Percentiles rank a stretch among this genome's conserved stretches.
These are phyloP conservation scores for Thraustochytrium sp. DNA, from an alignment of 352 stramenopile genomes.

Conservation along the genomic window DNA sequence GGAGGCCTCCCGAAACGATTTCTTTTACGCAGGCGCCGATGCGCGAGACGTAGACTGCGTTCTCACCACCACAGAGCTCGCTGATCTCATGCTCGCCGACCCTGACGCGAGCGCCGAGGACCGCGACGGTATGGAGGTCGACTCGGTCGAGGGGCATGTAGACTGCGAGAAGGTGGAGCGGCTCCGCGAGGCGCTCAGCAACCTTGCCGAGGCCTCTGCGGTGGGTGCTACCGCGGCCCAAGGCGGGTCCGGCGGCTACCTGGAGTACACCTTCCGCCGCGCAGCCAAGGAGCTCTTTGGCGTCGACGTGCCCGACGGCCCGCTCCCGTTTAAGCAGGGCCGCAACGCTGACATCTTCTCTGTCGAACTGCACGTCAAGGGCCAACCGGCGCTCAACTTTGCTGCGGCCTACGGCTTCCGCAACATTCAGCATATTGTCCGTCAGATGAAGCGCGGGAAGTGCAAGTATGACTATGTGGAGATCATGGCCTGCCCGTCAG, in stretches of 20 bases:
- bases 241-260: constrained; percentile 69
- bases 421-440: constrained; percentile 91
- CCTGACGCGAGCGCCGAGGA: constrained; percentile 53
- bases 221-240: not conserved
- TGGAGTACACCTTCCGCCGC: constrained; percentile 83
- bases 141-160: constrained; percentile 44
- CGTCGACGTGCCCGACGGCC: constrained; percentile 64
- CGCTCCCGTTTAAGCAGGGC: constrained; percentile 73
- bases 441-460: constrained; percentile 72
- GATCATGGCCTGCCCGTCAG: constrained; percentile 96
- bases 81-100: constrained; percentile 55
- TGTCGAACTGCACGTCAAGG: constrained; percentile 49
- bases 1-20: constrained; percentile 83
- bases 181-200: constrained; percentile 57
- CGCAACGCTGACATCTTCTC: constrained; percentile 74
- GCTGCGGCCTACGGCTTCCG: constrained; percentile 91
- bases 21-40: constrained; percentile 48
- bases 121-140: too few relatives aligned
- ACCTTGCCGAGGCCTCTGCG: constrained; percentile 47
- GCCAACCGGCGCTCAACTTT: constrained; percentile 71
- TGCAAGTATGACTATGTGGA: constrained; percentile 93
- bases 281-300: constrained; percentile 79
- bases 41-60: constrained; percentile 89
- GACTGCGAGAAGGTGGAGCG: constrained; percentile 59
- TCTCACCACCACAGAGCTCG: constrained; percentile 69